These are phyloP conservation scores for Diaporthe vexans DNA, from an alignment of 2,329 filamentous ascomycete species.

Conservation along the genomic window DNA sequence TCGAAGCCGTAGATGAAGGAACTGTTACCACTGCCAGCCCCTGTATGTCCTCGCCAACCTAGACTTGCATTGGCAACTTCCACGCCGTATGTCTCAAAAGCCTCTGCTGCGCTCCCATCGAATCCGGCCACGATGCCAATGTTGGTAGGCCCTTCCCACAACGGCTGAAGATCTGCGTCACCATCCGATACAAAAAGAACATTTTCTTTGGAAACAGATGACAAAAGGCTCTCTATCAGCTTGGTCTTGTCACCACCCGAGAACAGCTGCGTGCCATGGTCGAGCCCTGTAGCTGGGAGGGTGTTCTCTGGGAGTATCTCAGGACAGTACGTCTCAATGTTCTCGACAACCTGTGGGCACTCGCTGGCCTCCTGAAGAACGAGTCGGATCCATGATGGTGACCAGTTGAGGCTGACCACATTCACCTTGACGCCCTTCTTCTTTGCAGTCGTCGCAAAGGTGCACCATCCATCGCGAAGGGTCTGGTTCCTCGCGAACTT, in stretches of 20 bases:
- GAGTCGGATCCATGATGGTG: constrained; percentile 9
- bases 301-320: constrained; percentile 4
- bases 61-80: background rate
- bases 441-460: background rate
- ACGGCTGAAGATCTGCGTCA: constrained; percentile 8
- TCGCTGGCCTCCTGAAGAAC: background rate
- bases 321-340: constrained; percentile 12
- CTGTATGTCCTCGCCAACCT: constrained; percentile 13
- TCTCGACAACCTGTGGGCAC: background rate
- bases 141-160: constrained; percentile 4
- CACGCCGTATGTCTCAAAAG: background rate
- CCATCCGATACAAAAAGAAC: constrained; percentile 12
- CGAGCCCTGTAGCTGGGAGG: background rate
- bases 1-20: background rate
- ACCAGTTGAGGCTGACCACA: constrained; percentile 21
- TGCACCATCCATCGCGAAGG: constrained; percentile 8
- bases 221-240: background rate
- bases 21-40: background rate
- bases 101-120: background rate
- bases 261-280: background rate
- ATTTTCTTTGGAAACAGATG: background rate
- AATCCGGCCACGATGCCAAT: constrained; percentile 18
- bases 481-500: constrained; percentile 11
- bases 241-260: constrained; percentile 7
- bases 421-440: constrained; percentile 2